These are phyloP conservation scores for Penicillium coprophilum DNA, from an alignment of 495 filamentous ascomycete species.

Conservation along the genomic window DNA sequence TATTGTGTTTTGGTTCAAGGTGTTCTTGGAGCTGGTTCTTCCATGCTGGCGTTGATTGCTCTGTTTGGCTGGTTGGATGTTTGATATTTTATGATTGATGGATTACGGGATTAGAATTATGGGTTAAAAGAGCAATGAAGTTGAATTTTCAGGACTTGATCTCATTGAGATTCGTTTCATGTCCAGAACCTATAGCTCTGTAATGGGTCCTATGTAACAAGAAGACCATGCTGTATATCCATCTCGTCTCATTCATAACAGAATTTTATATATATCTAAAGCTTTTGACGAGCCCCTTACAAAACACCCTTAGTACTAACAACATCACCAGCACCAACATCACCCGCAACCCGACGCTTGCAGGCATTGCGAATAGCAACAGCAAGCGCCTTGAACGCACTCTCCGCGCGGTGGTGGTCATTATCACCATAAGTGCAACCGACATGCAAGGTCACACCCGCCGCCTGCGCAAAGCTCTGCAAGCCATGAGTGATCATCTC, in stretches of 20 bases:
- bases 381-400: slow-evolving; percentile 94
- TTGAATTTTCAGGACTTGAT: not conserved
- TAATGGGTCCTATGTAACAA: not conserved
- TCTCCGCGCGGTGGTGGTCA: slow-evolving; percentile 96
- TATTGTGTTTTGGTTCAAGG: not conserved
- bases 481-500: slow-evolving; percentile 98
- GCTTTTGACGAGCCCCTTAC: slow-evolving; percentile 14
- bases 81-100: not conserved
- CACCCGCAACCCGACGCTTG: slow-evolving; percentile 64
- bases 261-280: not conserved
- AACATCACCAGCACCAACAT: slow-evolving; percentile 82
- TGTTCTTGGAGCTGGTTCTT: slow-evolving; percentile 17
- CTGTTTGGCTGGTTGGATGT: not conserved
- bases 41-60: not conserved
- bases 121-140: not conserved
- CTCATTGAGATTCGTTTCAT: not conserved
- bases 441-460: slow-evolving; percentile 90
- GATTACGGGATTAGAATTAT: not conserved
- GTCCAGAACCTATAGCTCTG: not conserved
- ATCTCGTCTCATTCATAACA: slow-evolving; percentile 6
- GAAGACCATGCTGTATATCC: not conserved
- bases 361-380: slow-evolving; percentile 78
- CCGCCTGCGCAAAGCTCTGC: slow-evolving; percentile 87
- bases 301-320: slow-evolving; percentile 93
- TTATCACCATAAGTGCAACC: slow-evolving; percentile 85